Base-by-base conservation (phyloP, 169 alveolate species). In the Neospora caninum region DNA sequence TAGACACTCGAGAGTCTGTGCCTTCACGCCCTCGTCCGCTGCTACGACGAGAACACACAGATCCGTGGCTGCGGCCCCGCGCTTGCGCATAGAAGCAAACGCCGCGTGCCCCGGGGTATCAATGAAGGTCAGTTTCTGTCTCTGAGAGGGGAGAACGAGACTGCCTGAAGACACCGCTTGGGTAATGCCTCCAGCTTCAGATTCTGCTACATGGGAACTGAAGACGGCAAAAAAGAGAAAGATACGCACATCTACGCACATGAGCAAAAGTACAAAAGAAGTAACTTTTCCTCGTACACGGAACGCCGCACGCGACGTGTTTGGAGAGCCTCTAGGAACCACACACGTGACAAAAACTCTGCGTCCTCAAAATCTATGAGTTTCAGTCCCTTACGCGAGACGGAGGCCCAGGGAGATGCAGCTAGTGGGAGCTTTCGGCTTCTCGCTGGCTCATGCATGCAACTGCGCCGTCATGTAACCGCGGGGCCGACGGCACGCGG, bases 61-160 rank as follows among this genome's bases (percentile, higher is more conserved):
- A 95, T 98, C 99, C 38, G 99, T 97, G 39, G 97, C 96, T 53
- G 97, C 95, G 80, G 99, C 98, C 70, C 99, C 99, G 93, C 99
- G 95, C 42, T 93, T 93, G 92, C 99, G 95, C 97, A 98, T 96
- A 83, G 96, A 96, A 10, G 97, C 92, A 87, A 98, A 98, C 29
- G 98, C 98, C 69, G 97, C 98, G 92, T 98, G 99, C 10, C 99
- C 99, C 2, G 99, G 99, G 42, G 99, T 98, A 93, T 98, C 99
- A 42, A 98, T 97, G 84, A 97, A 96, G 70, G 98, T 97, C 41
- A 97, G 93, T 27, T 95, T 95, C 80, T 97, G 80, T 88, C 86
- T 2, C 97, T 95, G 43, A 97, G 42, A 80, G 88, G 43, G 80
- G n/a, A 69, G 88, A 49, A 54, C 83, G 34, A 92, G 45, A 39